These are phyloP conservation scores for Euphorbia lathyris DNA, from an alignment of 345 rosid species.

Conservation along the genomic window DNA sequence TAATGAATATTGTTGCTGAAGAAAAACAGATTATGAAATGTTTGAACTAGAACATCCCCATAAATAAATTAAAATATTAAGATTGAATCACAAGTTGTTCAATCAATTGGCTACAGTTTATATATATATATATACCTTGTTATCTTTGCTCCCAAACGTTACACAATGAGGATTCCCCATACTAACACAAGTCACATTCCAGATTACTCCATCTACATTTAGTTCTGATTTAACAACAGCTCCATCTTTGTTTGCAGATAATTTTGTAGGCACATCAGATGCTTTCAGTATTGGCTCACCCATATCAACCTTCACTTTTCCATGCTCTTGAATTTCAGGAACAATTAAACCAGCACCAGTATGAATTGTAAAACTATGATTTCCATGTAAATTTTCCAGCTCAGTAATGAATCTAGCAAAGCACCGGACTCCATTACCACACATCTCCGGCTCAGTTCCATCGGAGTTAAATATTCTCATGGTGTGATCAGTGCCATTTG, in stretches of 20 bases:
- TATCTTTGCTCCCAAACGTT: conserved; percentile 61
- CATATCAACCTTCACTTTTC: conserved; percentile 96
- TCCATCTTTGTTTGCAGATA: conserved; percentile 56
- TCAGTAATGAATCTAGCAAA: conserved; percentile 85
- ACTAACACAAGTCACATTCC: conserved; percentile 96
- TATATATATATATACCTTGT: conserved; percentile 74
- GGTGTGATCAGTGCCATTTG: conserved; percentile 71
- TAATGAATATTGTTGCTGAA: neutral
- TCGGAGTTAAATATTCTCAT: conserved; percentile 95
- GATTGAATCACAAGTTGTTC: conserved; percentile 4
- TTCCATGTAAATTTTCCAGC: conserved; percentile 71
- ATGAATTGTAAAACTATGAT: conserved; percentile 68
- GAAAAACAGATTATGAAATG: neutral
- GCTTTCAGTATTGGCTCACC: conserved; percentile 84
- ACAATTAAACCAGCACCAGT: conserved; percentile 94
- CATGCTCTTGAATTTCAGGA: conserved; percentile 83
- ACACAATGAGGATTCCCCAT: conserved; percentile 99
- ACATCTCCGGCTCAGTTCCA: conserved; percentile 98
- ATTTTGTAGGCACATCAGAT: conserved; percentile 71
- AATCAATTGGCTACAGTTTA: conserved; percentile 13
- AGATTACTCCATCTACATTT: conserved; percentile 69
- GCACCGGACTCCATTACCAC: conserved; percentile 94
- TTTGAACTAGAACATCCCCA: neutral
- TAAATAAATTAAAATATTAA: too few relatives aligned
- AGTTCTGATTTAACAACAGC: conserved; percentile 64